phyloP scores from a whole-genome alignment of 2,329 filamentous ascomycete genomes.

The Sarocladiaceae sp. region DNA sequence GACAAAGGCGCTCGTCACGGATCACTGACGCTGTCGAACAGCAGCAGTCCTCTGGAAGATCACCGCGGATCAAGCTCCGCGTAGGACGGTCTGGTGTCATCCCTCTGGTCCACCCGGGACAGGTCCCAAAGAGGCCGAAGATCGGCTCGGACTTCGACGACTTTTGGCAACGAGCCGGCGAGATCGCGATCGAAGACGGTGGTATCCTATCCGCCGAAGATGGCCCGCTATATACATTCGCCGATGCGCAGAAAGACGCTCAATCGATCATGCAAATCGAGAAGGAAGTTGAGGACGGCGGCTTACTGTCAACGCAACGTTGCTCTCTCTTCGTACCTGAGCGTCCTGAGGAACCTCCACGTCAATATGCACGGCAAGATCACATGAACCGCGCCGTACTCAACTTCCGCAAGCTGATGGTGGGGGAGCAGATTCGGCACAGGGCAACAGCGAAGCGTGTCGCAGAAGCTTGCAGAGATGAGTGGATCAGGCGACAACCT shows the following conservation, averaged over 20 bases:
- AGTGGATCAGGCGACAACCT: slow-evolving; percentile 67
- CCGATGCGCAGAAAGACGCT: slow-evolving; percentile 63
- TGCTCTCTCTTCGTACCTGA: slow-evolving; percentile 72
- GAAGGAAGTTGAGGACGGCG: slow-evolving; percentile 66
- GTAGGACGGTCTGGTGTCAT: slow-evolving; percentile 33
- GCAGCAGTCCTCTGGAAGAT: slow-evolving; percentile 20
- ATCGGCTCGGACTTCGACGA: slow-evolving; percentile 51
- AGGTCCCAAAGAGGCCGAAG: slow-evolving; percentile 47
- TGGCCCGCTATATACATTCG: slow-evolving; percentile 50
- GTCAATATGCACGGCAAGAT: slow-evolving; percentile 82
- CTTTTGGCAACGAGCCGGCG: slow-evolving; percentile 45
- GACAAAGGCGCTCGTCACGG: slow-evolving; percentile 38
- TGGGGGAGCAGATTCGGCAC: slow-evolving; percentile 73
- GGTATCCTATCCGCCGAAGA: slow-evolving; percentile 51
- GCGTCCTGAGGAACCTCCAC: slow-evolving; percentile 62
- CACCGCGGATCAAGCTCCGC: slow-evolving; percentile 44
- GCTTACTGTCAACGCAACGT: slow-evolving; percentile 61
- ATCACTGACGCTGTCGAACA: slow-evolving; percentile 22
- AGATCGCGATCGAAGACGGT: slow-evolving; percentile 51
- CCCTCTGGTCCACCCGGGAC: slow-evolving; percentile 53
- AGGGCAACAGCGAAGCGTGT: slow-evolving; percentile 69
- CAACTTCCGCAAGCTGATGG: slow-evolving; percentile 74
- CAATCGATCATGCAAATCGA: slow-evolving; percentile 62
- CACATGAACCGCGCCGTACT: slow-evolving; percentile 74
- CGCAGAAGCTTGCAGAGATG: slow-evolving; percentile 70